Conservation (phyloP, 192 early-diverging fungal species). For the Coemansia sp. region DNA sequence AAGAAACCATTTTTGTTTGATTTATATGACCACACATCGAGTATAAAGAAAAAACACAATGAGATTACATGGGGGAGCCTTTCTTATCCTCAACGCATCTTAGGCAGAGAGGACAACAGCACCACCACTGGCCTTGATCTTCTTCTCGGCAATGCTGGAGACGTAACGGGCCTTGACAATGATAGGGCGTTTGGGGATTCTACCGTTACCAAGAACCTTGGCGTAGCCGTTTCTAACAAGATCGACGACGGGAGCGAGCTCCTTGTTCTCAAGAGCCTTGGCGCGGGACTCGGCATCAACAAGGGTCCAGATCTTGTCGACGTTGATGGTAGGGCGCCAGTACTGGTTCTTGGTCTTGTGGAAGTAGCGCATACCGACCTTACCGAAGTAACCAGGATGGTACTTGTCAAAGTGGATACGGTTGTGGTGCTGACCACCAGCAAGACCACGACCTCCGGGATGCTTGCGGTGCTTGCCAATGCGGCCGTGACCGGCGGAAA, state of each 20-base stretch:
- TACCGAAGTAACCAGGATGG: conserved; percentile 99
- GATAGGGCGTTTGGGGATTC: conserved; percentile 83
- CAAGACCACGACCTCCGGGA: conserved; percentile 99
- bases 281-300: conserved; percentile 82
- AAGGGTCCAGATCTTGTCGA: conserved; percentile 92
- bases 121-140: conserved; percentile 98
- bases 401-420: conserved; percentile 99
- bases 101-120: conserved; percentile 58
- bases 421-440: conserved; percentile 99
- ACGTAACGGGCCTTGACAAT: conserved; percentile 95
- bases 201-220: conserved; percentile 96
- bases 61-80: conserved; percentile 6
- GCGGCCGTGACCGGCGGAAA: conserved; percentile 99
- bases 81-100: conserved; percentile 14
- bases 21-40: neutral
- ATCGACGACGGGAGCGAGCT: conserved; percentile 93
- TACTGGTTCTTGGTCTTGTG: conserved; percentile 90
- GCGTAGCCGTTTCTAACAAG: conserved; percentile 77
- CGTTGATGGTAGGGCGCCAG: conserved; percentile 87
- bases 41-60: conserved; percentile 10
- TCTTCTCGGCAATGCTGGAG: conserved; percentile 91
- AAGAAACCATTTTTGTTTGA: neutral
- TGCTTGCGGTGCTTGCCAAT: conserved; percentile 99
- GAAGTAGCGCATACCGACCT: conserved; percentile 99
- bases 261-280: conserved; percentile 78